Evolutionary conservation across 2,329 filamentous ascomycete species (phyloP).

Genomic region (Monosporascus sp.): DNA sequence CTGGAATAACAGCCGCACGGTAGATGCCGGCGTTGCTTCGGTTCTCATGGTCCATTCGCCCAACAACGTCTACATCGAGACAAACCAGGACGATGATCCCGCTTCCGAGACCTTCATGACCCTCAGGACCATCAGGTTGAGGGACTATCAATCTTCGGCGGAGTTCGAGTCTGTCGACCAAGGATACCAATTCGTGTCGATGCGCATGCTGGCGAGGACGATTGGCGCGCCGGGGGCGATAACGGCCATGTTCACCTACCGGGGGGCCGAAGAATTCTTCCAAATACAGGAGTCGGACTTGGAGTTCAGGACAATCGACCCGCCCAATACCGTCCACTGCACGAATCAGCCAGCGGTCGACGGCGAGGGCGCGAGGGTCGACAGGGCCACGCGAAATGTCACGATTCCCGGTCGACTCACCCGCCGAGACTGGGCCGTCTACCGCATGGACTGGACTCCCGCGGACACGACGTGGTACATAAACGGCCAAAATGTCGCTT

Average conservation of each 20-base stretch:
- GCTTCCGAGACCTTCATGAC: conserved; percentile 41
- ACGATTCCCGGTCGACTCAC: conserved; percentile 36
- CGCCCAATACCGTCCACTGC: conserved; percentile 42
- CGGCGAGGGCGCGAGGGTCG: conserved; percentile 36
- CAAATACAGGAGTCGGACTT: conserved; percentile 47
- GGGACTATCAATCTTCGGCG: conserved; percentile 40
- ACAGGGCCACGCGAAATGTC: conserved; percentile 42
- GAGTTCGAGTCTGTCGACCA: conserved; percentile 39
- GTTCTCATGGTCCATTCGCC: conserved; percentile 33
- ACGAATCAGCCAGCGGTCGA: conserved; percentile 56
- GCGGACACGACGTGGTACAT: conserved; percentile 51
- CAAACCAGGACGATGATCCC: conserved; percentile 28
- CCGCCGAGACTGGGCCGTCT: conserved; percentile 53
- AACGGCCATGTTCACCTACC: conserved; percentile 50
- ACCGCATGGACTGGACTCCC: conserved; percentile 56
- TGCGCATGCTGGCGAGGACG: conserved; percentile 48
- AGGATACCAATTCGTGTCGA: conserved; percentile 35
- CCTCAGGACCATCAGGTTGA: conserved; percentile 40
- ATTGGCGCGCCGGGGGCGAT: conserved; percentile 42
- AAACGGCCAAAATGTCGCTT: conserved; percentile 43
- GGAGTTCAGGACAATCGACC: conserved; percentile 45
- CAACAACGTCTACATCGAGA: conserved; percentile 42
- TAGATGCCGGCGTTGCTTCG: conserved; percentile 24
- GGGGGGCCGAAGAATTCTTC: conserved; percentile 28
- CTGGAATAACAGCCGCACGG: conserved; percentile 30